A percentile compares a stretch with the other conserved stretches of the same genome.
phyloP scores from a whole-genome alignment of 108 stramenopile species.

The Mediolabrus comicus region DNA sequence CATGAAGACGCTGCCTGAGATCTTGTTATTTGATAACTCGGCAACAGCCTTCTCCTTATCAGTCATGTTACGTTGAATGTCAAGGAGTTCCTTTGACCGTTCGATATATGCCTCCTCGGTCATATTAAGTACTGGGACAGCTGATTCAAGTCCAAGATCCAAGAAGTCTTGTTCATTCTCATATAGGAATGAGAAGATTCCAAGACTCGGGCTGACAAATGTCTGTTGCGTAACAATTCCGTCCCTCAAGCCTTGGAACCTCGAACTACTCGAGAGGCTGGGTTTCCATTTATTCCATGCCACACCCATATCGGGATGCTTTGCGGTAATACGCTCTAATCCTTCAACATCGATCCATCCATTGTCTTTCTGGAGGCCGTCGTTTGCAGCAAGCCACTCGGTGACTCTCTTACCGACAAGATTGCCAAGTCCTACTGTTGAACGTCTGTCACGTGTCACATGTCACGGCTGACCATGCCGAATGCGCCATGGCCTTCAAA shows the following conservation, averaged over 20 bases:
- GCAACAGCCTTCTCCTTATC: not conserved
- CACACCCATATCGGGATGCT: not conserved
- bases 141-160: not conserved
- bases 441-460: not conserved
- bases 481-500: too few species aligned
- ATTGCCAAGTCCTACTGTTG: not conserved
- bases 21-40: not conserved
- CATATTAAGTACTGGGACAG: not conserved
- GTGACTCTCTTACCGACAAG: not conserved
- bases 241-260: not conserved
- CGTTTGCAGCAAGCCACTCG: not conserved
- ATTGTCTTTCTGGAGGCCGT: not conserved
- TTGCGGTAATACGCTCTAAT: not conserved
- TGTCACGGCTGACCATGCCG: too few species aligned
- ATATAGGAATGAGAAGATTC: not conserved
- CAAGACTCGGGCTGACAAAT: not conserved
- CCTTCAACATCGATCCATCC: not conserved
- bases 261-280: not conserved
- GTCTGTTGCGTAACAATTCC: not conserved
- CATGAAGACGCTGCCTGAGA: not conserved
- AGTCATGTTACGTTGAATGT: not conserved
- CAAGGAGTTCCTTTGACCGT: not conserved
- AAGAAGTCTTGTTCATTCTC: not conserved
- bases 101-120: not conserved
- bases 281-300: not conserved